Percentiles rank a stretch among this genome's conserved stretches.
phyloP scores from a whole-genome alignment of 495 filamentous ascomycete genomes.

The Podospora sp. region DNA sequence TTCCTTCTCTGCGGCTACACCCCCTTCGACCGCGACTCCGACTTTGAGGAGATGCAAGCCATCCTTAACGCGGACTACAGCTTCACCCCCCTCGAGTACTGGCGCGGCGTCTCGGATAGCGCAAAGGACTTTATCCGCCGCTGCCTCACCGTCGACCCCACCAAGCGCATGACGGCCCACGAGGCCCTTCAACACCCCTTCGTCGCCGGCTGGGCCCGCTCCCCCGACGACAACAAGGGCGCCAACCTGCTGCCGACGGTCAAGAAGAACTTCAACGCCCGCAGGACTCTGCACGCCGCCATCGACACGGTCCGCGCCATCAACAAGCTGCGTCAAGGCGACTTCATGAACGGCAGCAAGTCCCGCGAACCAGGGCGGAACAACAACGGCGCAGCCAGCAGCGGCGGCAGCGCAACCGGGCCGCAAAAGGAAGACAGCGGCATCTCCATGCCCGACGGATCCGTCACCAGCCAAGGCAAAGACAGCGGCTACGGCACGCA shows the following conservation, averaged over 20 bases:
- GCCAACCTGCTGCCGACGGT: constrained; percentile 86
- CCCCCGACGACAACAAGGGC: constrained; percentile 67
- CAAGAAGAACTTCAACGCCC: constrained; percentile 99
- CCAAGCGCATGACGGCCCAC: constrained; percentile 88
- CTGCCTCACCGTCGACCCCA: constrained; percentile 88
- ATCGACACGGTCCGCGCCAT: constrained; percentile 99
- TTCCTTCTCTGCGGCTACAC: constrained; percentile 98
- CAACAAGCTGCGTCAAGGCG: constrained; percentile 90
- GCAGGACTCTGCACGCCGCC: constrained; percentile 89
- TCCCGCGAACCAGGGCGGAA: constrained; percentile 41
- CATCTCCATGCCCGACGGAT: constrained; percentile 27
- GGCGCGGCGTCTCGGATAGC: constrained; percentile 83
- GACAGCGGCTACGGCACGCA: constrained; percentile 49
- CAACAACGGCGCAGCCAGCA: constrained; percentile 16
- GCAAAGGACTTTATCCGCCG: constrained; percentile 84
- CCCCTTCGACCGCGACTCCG: constrained; percentile 94
- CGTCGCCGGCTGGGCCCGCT: constrained; percentile 61
- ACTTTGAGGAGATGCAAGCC: constrained; percentile 99
- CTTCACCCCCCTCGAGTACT: constrained; percentile 96
- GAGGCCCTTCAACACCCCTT: constrained; percentile 88
- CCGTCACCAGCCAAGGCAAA: constrained; percentile 26
- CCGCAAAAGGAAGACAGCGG: constrained; percentile 37
- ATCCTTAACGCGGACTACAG: constrained; percentile 95
- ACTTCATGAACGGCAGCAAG: constrained; percentile 68
- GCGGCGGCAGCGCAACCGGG: constrained; percentile 9